Evolutionary conservation across 441 rosid genomes (phyloP), one percentile per base, ranked within the genome.

Genomic region (Eutrema salsugineum): DNA sequence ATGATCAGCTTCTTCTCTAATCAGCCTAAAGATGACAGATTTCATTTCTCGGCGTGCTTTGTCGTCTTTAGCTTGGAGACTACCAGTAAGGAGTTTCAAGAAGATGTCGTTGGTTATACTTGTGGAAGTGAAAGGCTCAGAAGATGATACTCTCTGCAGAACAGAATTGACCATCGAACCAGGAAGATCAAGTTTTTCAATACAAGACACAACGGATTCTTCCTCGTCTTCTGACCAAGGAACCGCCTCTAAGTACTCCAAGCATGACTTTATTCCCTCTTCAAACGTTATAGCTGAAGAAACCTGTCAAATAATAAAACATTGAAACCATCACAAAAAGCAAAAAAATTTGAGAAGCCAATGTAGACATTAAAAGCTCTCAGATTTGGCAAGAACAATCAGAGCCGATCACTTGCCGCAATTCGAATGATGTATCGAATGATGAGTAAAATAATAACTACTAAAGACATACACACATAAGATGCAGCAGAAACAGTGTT

Each of bases 171-270:
- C 84, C 0, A 15, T 48, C 0, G 83, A 84, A 38, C 75, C 81
- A 27, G 75, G 76, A 68, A 91, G 90, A 42, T 86, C 78, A 28
- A 89, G 93, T 74, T 89, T 69, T 38, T 63, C 50, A 16, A 89
- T 83, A 66, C 76, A 73, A 35, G 83, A 80, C n/a, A 85, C 63
- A 63, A 91, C 68, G 53, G 78, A 83, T 66, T 79, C 85, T 77
- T 91, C 94, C 66, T 89, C 93, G 12, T 83, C 86, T 63, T 83
- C 85, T 14, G 97, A 83, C 93, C 94, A 87, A 8, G 90, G 94
- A 42, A 84, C 84, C n/a, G 91, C 90, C 82, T 89, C 94, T 74
- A 91, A 80, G 72, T 85, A 83, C 70, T 87, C 91, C 63, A 87
- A 79, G 81, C 94, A 89, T n/a, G 88, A 9, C 63, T 39, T 48